Base-by-base conservation (phyloP, 331 rosid genomes). In the Quercus lobata region DNA sequence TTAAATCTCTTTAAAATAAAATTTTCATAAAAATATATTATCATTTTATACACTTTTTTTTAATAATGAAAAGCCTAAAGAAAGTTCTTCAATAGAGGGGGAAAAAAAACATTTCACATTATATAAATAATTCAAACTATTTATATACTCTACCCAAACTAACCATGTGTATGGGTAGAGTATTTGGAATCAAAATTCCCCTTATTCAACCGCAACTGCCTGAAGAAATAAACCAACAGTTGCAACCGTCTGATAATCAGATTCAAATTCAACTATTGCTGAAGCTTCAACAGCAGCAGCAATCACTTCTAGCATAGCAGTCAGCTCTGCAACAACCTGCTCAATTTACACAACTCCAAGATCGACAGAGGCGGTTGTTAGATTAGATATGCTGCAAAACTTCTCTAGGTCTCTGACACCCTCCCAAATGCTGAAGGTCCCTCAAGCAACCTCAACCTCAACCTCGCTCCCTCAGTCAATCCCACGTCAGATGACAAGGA, bases 261-360 rank as follows among this genome's bases (percentile, higher is more conserved):
- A 69, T 89, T 78, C 95, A 89, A 72, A 62, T 88, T 81, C 99
- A 89, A 63, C 86, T 95, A 69, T 75, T 93, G 53, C 97, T 91
- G 76, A 93, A 90, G 89, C 88, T 90, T 80, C 97, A 93, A 75
- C 99, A 91, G 69, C 97, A 89, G 72, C 89, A 89, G 65, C 98
- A 92, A 76, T 80, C 92, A n/a, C 72, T 82, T 83, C 78, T 89
- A 79, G 84, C 88, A 14, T 96, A 92, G 79, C 98, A 92, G 81
- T 87, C 94, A 56, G 73, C 79, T 16, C 75, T 84, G 82, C 96
- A 79, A 78, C 93, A 83, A 78, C 91, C 93, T 32, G 46, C 87
- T 77, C 98, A 86, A 77, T 88, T 76, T 41, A 21, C 81, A 61
- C 97, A 90, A 80, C 81, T 83, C 80, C 97, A 86, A 57, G 96